phyloP scores from a whole-genome alignment of 495 filamentous ascomycete genomes.

The Podospora pseudocomata region DNA sequence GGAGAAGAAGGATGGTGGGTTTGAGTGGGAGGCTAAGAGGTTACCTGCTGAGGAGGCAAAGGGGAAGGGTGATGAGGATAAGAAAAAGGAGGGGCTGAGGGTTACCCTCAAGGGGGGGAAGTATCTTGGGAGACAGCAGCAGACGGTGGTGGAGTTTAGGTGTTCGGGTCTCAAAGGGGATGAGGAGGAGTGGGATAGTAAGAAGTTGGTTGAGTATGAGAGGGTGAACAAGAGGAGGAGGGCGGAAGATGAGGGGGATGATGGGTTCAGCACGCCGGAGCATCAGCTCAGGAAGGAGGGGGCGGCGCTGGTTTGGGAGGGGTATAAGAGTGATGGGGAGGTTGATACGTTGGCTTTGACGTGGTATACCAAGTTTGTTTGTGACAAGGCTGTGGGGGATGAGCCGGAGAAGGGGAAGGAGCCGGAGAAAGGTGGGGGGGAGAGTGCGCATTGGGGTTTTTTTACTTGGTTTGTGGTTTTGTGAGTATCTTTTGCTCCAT shows the following conservation, averaged over 20 bases:
- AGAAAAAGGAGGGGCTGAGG: conserved; percentile 59
- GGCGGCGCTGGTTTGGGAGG: conserved; percentile 66
- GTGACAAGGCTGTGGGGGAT: conserved; percentile 53
- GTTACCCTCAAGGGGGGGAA: conserved; percentile 67
- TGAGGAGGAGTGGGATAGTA: conserved; percentile 56
- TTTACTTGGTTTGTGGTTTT: conserved; percentile 97
- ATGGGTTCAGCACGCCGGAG: conserved; percentile 38
- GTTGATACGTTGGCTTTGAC: conserved; percentile 61
- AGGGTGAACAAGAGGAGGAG: not conserved
- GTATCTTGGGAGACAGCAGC: conserved; percentile 56
- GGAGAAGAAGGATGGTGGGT: conserved; percentile 49
- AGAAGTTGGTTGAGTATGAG: conserved; percentile 41
- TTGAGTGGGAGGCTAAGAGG: conserved; percentile 57
- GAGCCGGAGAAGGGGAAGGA: conserved; percentile 19
- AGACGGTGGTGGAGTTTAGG: conserved; percentile 76
- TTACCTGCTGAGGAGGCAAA: conserved; percentile 19
- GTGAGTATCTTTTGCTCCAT: conserved; percentile 52
- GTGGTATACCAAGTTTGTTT: conserved; percentile 85
- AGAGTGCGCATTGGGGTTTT: conserved; percentile 71
- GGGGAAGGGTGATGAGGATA: conserved; percentile 52
- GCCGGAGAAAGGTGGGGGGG: conserved; percentile 31
- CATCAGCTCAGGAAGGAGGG: conserved; percentile 44
- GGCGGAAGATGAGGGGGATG: conserved; percentile 22
- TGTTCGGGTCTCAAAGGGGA: conserved; percentile 66
- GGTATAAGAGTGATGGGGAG: conserved; percentile 56